phyloP scores from a whole-genome alignment of 805 yeast species.

The Nakazawaea wickerhamii region DNA sequence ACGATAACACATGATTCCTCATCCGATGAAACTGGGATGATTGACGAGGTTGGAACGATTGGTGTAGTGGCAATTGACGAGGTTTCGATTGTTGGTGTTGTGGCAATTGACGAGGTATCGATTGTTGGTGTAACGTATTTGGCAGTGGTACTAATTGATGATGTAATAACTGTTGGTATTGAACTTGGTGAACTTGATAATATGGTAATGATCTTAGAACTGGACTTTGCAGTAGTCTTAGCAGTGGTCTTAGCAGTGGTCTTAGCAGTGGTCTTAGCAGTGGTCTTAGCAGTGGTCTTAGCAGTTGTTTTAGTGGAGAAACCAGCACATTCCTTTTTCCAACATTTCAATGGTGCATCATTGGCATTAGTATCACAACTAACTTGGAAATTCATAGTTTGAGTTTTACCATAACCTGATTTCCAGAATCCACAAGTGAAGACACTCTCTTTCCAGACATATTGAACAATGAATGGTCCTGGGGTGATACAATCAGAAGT shows the following conservation, averaged over 20 bases:
- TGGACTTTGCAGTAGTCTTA: no score
- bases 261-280: background rate
- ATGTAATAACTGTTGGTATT: background rate
- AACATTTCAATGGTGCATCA: slow-evolving; percentile 3
- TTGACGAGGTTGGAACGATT: background rate
- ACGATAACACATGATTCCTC: slow-evolving; percentile 7
- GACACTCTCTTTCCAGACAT: slow-evolving; percentile 2
- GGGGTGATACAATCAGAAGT: background rate
- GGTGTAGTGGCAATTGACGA: background rate
- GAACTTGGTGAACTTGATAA: no score
- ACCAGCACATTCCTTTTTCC: slow-evolving; percentile 2
- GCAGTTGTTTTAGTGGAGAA: background rate
- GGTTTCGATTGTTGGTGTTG: background rate
- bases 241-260: no score
- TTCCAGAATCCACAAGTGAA: slow-evolving; percentile 1
- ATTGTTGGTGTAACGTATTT: no score
- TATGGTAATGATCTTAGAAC: no score
- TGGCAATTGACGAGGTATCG: background rate
- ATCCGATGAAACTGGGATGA: background rate
- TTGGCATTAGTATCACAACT: background rate
- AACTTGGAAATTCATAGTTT: background rate
- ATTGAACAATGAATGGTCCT: slow-evolving; percentile 2
- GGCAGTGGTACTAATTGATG: background rate
- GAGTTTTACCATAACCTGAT: background rate
- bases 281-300: background rate